Evolutionary conservation across 129 eudicot species (phyloP).

Genomic region (Lactuca saligna): DNA sequence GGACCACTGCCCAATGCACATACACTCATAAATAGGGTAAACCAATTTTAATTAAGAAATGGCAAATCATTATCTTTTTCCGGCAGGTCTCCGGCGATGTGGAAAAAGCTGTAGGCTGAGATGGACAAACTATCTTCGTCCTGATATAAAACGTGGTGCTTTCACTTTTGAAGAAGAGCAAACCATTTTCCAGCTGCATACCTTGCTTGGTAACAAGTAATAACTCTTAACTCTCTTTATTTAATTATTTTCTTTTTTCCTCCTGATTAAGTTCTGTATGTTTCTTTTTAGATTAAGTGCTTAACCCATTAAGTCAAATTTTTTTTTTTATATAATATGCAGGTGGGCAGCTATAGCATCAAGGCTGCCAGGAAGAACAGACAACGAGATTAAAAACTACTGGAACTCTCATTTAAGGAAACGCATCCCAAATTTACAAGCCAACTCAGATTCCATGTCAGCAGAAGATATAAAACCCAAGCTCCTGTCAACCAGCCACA

Average conservation of each 20-base stretch:
- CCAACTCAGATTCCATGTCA: constrained; percentile 29
- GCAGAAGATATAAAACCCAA: constrained; percentile 36
- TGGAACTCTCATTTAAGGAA: constrained; percentile 37
- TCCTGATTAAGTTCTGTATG: neutral
- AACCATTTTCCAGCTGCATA: constrained; percentile 55
- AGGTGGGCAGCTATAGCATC: constrained; percentile 45
- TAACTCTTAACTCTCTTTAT: neutral
- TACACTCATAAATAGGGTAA: constrained; percentile 9
- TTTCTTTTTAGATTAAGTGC: too few relatives aligned
- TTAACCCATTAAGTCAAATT: neutral
- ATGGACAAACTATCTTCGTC: constrained; percentile 88
- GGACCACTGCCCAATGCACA: constrained; percentile 17
- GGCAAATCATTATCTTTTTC: neutral
- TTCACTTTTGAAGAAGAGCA: constrained; percentile 71
- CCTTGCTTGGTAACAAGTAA: constrained; percentile 84
- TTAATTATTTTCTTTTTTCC: neutral
- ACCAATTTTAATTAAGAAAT: neutral
- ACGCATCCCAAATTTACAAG: constrained; percentile 29
- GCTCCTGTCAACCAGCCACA: constrained; percentile 42
- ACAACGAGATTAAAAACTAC: constrained; percentile 39
- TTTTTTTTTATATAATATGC: constrained; percentile 9
- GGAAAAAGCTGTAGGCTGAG: constrained; percentile 97
- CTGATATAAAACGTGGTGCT: constrained; percentile 85
- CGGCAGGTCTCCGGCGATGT: constrained; percentile 68
- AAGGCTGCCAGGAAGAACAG: constrained; percentile 46